phyloP scores from a whole-genome alignment of 163 green algal genomes.

The Prototheca cutis region DNA sequence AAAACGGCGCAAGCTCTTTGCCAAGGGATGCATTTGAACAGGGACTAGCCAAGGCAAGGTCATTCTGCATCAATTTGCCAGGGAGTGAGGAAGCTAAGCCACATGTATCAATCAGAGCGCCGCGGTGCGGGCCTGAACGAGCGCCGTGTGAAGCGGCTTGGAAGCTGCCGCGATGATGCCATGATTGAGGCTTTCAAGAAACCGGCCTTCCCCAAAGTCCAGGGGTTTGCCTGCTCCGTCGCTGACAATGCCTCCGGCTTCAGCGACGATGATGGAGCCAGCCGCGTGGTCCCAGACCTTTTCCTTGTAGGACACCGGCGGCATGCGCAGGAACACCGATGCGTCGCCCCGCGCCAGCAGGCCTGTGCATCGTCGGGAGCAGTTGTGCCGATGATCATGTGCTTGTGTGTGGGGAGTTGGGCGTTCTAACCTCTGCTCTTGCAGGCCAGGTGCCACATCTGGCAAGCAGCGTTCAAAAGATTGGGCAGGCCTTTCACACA shows the following conservation, averaged over 20 bases:
- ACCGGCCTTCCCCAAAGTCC: slow-evolving; percentile 22
- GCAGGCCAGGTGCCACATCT: no score
- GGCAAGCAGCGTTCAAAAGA: no score
- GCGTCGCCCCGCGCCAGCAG: slow-evolving; percentile 67
- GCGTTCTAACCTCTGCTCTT: no score
- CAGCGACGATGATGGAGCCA: slow-evolving; percentile 74
- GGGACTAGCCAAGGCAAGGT: background rate
- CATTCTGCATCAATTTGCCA: background rate
- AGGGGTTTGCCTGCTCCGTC: slow-evolving; percentile 27
- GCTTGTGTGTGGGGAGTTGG: no score
- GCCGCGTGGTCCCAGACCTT: slow-evolving; percentile 97
- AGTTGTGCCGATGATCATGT: no score
- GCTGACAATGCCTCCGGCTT: slow-evolving; percentile 59
- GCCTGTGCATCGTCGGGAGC: slow-evolving; percentile 16
- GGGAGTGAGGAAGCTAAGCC: slow-evolving; percentile 1
- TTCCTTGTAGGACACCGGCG: slow-evolving; percentile 68
- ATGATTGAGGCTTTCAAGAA: slow-evolving; percentile 11
- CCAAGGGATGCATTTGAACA: background rate
- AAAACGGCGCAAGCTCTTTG: background rate
- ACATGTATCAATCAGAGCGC: background rate
- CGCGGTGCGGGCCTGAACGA: background rate
- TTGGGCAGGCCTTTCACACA: no score
- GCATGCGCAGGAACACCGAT: slow-evolving; percentile 90
- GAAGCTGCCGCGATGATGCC: slow-evolving; percentile 28
- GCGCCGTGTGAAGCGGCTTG: background rate